phyloP scores from a whole-genome alignment of 2,329 filamentous ascomycete species.

The Plenodomus tracheiphilus region DNA sequence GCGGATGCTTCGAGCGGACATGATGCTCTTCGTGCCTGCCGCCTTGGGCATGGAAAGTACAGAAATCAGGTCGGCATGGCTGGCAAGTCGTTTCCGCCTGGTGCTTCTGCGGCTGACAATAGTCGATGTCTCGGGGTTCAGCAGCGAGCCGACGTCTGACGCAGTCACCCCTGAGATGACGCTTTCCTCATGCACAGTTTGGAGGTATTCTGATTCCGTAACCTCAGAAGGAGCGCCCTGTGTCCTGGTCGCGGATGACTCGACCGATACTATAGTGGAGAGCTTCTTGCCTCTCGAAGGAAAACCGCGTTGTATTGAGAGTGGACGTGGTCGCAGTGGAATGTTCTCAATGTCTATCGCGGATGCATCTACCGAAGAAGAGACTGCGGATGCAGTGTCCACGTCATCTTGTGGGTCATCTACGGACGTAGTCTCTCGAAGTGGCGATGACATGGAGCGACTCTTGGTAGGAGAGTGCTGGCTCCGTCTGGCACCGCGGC shows the following conservation, averaged over 20 bases:
- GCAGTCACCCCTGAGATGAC: conserved; percentile 24
- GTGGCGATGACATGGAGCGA: conserved; percentile 35
- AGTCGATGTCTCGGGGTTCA: conserved; percentile 38
- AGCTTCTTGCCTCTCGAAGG: conserved; percentile 59
- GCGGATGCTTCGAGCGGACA: conserved; percentile 77
- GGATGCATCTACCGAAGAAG: conserved; percentile 43
- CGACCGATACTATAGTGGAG: conserved; percentile 62
- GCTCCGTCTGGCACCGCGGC: conserved; percentile 43
- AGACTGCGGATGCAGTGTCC: conserved; percentile 30
- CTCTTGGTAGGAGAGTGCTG: conserved; percentile 49
- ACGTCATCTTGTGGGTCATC: conserved; percentile 24
- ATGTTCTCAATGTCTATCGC: conserved; percentile 37
- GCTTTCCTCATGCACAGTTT: conserved; percentile 21
- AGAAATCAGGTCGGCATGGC: conserved; percentile 91
- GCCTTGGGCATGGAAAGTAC: conserved; percentile 75
- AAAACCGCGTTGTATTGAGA: conserved; percentile 50
- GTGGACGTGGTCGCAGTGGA: conserved; percentile 35
- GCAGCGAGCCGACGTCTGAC: conserved; percentile 33
- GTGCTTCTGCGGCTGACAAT: conserved; percentile 53
- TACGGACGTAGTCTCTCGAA: conserved; percentile 28
- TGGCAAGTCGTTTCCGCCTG: conserved; percentile 72
- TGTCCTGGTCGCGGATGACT: conserved; percentile 51
- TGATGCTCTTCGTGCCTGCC: conserved; percentile 68
- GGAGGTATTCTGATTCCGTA: conserved; percentile 28
- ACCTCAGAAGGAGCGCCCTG: conserved; percentile 34